Base-by-base conservation (phyloP, 352 stramenopile genomes). In the Phytophthora tentaculata region DNA sequence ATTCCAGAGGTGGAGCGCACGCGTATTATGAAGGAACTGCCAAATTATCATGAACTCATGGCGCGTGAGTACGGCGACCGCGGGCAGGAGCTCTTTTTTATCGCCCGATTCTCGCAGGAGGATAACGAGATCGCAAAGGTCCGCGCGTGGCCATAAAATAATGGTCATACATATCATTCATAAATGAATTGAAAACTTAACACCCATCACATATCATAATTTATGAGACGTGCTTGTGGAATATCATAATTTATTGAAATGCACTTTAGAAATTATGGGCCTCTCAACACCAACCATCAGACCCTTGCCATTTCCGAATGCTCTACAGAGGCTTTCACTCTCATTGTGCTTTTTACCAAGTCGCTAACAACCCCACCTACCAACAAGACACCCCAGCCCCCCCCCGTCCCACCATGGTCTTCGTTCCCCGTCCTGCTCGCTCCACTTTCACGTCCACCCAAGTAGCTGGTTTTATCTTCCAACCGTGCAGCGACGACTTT, bases 1-100 rank as follows among this genome's bases (percentile, higher is more conserved):
- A 58, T 87, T 19, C 79, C 79, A 0, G 79, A 89, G 43, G 74
- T 77, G 17, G 74, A 83, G 22, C 81, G 81, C 24, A 86, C 79
- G 0, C 76, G 79, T 16, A 74, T 65, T 0, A 89, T 89, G 81
- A 87, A 86, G 26, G 70, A 71, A 12, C 43, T 87, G 17, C 73
- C 71, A 6, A 89, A 89, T 61, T 88, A 89, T 45, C 55, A 62
- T 9, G 62, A 76, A 3, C 54, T 89, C 13, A 87, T 89, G 77
- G 70, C 65, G 17, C 77, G 68, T 23, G 61, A 84, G 48, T 88
- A 88, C 65, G 91, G 92, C 17, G 93, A 98, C 63, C 84, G 92
- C 29, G 80, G 82, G 3, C 86, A 96, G 60, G 91, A 97, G 64
- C 69, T 98, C 39, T 93, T 98, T 14, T 96, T 98, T 52, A 98